phyloP scores from a whole-genome alignment of 2,329 filamentous ascomycete genomes.

The Colletotrichum cuscutae region DNA sequence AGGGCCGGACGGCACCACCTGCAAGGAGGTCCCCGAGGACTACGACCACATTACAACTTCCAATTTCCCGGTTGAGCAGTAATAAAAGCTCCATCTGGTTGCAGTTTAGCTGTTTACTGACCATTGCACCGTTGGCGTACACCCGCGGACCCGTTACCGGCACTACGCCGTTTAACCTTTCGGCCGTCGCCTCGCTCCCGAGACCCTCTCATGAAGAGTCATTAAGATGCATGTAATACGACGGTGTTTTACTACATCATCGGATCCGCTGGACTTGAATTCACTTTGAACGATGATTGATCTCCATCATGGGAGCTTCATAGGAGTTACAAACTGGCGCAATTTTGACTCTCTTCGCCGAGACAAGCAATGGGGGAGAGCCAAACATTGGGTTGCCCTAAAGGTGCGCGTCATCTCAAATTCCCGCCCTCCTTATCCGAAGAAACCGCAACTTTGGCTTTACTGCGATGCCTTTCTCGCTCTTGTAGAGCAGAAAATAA shows the following conservation, averaged over 20 bases:
- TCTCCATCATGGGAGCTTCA: neutral
- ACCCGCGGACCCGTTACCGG: neutral
- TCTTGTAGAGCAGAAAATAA: neutral
- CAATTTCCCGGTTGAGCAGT: neutral
- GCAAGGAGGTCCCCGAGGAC: neutral
- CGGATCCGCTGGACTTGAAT: neutral
- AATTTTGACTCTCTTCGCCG: neutral
- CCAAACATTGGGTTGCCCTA: neutral
- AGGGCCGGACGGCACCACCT: neutral
- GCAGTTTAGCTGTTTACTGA: neutral
- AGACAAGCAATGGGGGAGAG: neutral
- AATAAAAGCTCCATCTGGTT: neutral
- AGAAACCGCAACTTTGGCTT: neutral
- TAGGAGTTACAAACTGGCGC: neutral
- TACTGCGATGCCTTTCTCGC: neutral
- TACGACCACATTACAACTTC: neutral
- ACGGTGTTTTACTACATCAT: neutral
- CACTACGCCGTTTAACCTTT: constrained; percentile 2
- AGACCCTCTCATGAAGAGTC: neutral
- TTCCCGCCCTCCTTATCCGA: constrained; percentile 2
- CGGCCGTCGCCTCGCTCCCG: neutral
- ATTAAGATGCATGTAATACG: neutral
- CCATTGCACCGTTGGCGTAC: neutral
- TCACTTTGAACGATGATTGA: neutral
- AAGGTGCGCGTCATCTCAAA: constrained; percentile 22